These are phyloP conservation scores for Zygoascus flipseniorum DNA, from an alignment of 805 yeast species.

Conservation along the genomic window DNA sequence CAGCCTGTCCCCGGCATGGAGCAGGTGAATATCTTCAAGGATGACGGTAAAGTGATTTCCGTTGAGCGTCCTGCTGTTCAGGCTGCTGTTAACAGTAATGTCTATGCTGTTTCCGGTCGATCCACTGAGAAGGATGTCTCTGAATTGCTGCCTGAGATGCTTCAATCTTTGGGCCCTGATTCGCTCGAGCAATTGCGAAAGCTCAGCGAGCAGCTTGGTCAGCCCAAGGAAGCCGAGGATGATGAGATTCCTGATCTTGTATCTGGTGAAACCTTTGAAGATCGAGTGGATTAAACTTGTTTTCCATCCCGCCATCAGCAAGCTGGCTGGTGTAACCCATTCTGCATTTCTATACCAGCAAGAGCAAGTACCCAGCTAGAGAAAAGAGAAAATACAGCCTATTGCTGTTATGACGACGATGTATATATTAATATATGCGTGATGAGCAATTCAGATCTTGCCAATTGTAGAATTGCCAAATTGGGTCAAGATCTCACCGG, in stretches of 20 bases:
- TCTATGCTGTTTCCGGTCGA: slow-evolving; percentile 90
- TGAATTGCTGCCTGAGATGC: slow-evolving; percentile 87
- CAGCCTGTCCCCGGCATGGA: slow-evolving; percentile 83
- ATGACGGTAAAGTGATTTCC: slow-evolving; percentile 92
- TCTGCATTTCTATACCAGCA: no score
- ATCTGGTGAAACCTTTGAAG: slow-evolving; percentile 83
- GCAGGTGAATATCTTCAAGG: slow-evolving; percentile 96
- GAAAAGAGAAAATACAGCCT: no score
- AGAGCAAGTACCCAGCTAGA: no score
- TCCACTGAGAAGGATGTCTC: slow-evolving; percentile 88
- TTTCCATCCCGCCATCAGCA: no score
- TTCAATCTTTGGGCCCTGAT: slow-evolving; percentile 95
- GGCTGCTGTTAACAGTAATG: slow-evolving; percentile 82
- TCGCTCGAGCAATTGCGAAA: slow-evolving; percentile 81
- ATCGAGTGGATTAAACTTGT: slow-evolving; percentile 35
- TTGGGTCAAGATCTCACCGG: no score
- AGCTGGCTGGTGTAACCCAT: no score
- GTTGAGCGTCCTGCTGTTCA: slow-evolving; percentile 95
- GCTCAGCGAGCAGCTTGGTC: slow-evolving; percentile 73
- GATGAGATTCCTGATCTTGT: slow-evolving; percentile 62
- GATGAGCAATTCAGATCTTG: neutral
- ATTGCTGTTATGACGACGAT: neutral
- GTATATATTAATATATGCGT: neutral
- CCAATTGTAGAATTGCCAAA: neutral
- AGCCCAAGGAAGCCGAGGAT: slow-evolving; percentile 38